These are phyloP conservation scores for Volutella citrinella DNA, from an alignment of 2,329 filamentous ascomycete species.

Conservation along the genomic window DNA sequence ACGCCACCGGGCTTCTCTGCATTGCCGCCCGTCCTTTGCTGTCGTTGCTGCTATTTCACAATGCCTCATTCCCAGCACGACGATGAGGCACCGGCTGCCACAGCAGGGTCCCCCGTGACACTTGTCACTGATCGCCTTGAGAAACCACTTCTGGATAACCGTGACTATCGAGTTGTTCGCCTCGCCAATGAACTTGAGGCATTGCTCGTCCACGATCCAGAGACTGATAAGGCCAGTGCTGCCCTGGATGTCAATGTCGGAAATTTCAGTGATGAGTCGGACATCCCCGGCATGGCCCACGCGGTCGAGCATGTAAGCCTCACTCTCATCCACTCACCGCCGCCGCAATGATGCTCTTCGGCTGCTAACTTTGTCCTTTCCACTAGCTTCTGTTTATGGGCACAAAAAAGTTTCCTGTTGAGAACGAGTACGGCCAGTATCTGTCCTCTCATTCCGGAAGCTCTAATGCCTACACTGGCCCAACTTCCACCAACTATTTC, in stretches of 20 bases:
- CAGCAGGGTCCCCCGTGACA: conserved; percentile 28
- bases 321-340: conserved; percentile 5
- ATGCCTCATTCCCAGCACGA: conserved; percentile 30
- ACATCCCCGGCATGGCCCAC: conserved; percentile 93
- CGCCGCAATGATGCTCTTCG: too few species aligned
- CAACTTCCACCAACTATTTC: conserved; percentile 95
- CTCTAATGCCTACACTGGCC: conserved; percentile 92
- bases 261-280: conserved; percentile 86
- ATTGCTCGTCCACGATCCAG: conserved; percentile 86
- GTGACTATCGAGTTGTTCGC: conserved; percentile 81
- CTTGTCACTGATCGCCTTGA: conserved; percentile 69
- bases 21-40: background rate
- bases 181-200: conserved; percentile 86
- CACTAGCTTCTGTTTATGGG: conserved; percentile 87
- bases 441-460: conserved; percentile 84
- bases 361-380: conserved; percentile 12
- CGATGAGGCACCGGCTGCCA: conserved; percentile 19
- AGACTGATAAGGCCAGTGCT: conserved; percentile 95
- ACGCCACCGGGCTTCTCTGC: too few species aligned
- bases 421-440: conserved; percentile 95
- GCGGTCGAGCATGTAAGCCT: conserved; percentile 78
- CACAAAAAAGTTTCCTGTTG: conserved; percentile 93
- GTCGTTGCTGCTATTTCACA: conserved; percentile 13
- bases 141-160: conserved; percentile 80
- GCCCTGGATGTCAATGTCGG: conserved; percentile 95